Base-by-base conservation (phyloP, 2,329 filamentous ascomycete genomes). In the Pleomassaria siparia region DNA sequence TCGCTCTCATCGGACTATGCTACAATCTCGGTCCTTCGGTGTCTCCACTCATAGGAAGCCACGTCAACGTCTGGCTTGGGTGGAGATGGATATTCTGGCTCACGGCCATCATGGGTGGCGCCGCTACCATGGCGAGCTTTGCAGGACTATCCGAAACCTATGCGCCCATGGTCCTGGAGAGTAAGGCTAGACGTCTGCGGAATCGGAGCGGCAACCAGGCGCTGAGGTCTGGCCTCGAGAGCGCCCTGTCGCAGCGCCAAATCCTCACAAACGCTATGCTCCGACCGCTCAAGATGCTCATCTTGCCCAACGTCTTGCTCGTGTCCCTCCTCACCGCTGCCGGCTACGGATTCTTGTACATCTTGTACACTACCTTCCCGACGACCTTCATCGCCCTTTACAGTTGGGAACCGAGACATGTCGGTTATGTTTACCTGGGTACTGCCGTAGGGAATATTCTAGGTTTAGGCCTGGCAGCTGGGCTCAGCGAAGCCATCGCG, bases 231-330 rank as follows among this genome's bases (percentile, higher is more conserved):
- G 43, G 40, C 18, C 12, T 53, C 1, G 22, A 43, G 4, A 35
- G 12, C 3, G 41, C 12, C 4, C 13, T 36, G 13, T 26, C 21
- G 3, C 29, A 42, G 15, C 22, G 43, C 2, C 49, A 46, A 9
- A 18, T 54, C 15, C 49, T 58, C 28, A 43, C 21, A 1, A 36
- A 44, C 5, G 43, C 48, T 12, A 70, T 79, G 49, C 57, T 74
- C 20, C 68, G 85, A 1, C 80, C 80, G 0, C 78, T 77, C 3
- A 78, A 77, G 55, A 73, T 84, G 40, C 70, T 80, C n/a, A 69
- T 85, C 73, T 81, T 1, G 75, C 46, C 54, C 1, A 53, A 46
- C 20, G 47, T 59, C 10, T 41, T 45, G 9, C 40, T 51, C 7
- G 39, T 61, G 8, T 47, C 44, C 1, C 12, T 58, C 5, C 51